A percentile compares a stretch with the other conserved stretches of the same genome.
phyloP scores from a whole-genome alignment of 1,284 basidiomycete genomes.

The Porodaedalea pini region DNA sequence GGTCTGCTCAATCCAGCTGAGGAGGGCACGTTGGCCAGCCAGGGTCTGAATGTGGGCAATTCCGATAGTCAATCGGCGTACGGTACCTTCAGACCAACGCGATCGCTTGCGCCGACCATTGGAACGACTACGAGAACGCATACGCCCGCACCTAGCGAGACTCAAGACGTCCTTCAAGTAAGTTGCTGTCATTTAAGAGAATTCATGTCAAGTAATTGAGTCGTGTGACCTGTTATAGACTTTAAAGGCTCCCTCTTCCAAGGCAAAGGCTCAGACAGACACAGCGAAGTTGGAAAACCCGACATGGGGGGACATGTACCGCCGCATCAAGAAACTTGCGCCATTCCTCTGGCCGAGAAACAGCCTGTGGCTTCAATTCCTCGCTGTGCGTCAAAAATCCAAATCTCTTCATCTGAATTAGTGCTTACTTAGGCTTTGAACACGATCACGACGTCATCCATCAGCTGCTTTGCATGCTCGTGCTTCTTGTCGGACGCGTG shows the following conservation, averaged over 20 bases:
- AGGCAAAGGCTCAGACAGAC: constrained; percentile 2
- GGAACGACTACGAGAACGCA: constrained; percentile 55
- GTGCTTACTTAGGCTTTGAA: constrained; percentile 1
- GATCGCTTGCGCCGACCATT: constrained; percentile 48
- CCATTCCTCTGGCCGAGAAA: constrained; percentile 85
- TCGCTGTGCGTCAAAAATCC: constrained; percentile 50
- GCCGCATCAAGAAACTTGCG: constrained; percentile 56
- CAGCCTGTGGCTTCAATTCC: constrained; percentile 57
- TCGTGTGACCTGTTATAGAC: constrained; percentile 14
- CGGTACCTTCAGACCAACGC: constrained; percentile 62
- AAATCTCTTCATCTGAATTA: background rate
- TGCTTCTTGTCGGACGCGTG: constrained; percentile 71
- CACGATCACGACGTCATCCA: constrained; percentile 14
- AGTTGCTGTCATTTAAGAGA: background rate
- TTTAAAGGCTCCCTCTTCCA: constrained; percentile 9
- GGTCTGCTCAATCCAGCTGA: constrained; percentile 52
- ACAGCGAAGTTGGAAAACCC: constrained; percentile 53
- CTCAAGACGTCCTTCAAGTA: constrained; percentile 39
- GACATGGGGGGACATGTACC: constrained; percentile 60
- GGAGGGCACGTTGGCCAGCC: constrained; percentile 38
- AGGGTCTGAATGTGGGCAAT: constrained; percentile 43
- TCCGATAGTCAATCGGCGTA: constrained; percentile 55
- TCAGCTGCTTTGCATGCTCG: constrained; percentile 59
- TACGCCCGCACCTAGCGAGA: constrained; percentile 51
- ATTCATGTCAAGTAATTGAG: background rate